Conservation (phyloP, 768 basidiomycete species). For the Ramaria rubella region DNA sequence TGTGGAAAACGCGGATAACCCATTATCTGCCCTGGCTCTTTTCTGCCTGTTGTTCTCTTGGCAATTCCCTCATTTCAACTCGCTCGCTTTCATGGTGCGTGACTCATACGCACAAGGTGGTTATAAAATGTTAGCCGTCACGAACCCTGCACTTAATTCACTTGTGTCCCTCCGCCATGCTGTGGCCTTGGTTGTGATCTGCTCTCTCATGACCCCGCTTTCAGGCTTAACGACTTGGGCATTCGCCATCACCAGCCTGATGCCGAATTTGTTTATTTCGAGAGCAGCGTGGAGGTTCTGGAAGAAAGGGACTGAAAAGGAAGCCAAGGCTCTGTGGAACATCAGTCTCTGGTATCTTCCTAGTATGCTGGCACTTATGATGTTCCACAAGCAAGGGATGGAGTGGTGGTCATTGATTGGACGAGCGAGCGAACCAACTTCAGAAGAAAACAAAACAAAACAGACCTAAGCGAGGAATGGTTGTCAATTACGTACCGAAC, state of each 20-base stretch:
- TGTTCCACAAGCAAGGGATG: constrained; percentile 86
- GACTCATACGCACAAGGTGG: constrained; percentile 89
- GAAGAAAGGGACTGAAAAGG: constrained; percentile 56
- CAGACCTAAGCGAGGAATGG: no score
- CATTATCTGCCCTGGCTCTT: constrained; percentile 72
- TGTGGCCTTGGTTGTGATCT: constrained; percentile 67
- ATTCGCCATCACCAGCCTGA: constrained; percentile 70
- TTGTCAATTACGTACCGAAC: neutral
- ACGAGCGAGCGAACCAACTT: no score
- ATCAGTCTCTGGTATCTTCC: constrained; percentile 88
- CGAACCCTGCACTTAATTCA: constrained; percentile 72
- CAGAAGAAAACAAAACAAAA: no score
- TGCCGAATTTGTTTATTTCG: constrained; percentile 68
- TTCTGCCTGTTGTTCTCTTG: constrained; percentile 87
- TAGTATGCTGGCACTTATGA: constrained; percentile 83
- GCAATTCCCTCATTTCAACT: constrained; percentile 99
- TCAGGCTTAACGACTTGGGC: constrained; percentile 90
- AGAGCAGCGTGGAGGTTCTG: constrained; percentile 72
- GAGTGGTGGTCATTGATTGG: constrained; percentile 43
- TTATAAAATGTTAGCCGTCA: constrained; percentile 86
- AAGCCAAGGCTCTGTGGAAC: constrained; percentile 73
- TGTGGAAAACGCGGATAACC: constrained; percentile 51
- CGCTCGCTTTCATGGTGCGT: constrained; percentile 82
- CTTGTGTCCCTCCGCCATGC: constrained; percentile 83
- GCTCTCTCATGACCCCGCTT: constrained; percentile 74